A percentile compares a stretch with the other conserved stretches of the same genome.
Conservation (phyloP, 2,329 filamentous ascomycete species). For the Ceratocystis albifundus region DNA sequence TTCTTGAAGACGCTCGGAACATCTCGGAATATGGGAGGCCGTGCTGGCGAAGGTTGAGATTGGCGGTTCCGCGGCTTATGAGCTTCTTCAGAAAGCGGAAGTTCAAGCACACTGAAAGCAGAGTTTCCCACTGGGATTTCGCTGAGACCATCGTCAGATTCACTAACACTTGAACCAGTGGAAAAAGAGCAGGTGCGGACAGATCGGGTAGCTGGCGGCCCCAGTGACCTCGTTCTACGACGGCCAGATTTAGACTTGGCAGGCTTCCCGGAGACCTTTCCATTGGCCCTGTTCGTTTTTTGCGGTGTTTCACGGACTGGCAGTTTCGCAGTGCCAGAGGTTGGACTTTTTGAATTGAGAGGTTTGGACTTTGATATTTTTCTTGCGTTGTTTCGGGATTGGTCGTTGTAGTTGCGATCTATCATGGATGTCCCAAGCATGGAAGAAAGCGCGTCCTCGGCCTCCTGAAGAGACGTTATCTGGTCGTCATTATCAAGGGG, state of each 20-base stretch:
- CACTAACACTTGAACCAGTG: conserved; percentile 31
- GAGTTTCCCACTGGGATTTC: conserved; percentile 55
- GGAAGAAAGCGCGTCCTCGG: conserved; percentile 25
- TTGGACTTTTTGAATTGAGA: conserved; percentile 3
- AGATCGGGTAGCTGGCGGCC: conserved; percentile 18
- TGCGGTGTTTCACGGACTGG: background rate
- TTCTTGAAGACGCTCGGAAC: conserved; percentile 54
- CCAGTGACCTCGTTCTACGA: conserved; percentile 19
- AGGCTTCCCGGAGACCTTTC: background rate
- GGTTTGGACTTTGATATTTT: conserved; percentile 4
- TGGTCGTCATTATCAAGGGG: background rate
- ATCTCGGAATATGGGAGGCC: conserved; percentile 47
- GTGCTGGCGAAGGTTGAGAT: conserved; percentile 30
- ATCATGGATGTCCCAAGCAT: conserved; percentile 29
- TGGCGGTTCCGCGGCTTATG: conserved; percentile 32
- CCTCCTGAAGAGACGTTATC: conserved; percentile 22
- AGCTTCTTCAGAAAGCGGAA: conserved; percentile 41
- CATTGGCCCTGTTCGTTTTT: background rate
- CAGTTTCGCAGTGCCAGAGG: background rate
- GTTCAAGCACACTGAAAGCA: conserved; percentile 53
- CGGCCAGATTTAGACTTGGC: conserved; percentile 13
- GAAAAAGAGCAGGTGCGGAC: conserved; percentile 21
- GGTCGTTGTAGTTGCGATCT: conserved; percentile 33
- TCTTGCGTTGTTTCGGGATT: conserved; percentile 17
- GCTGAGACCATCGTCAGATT: conserved; percentile 24